These are phyloP conservation scores for Solanum sitiens DNA, from an alignment of 257 asterid genomes.

Conservation along the genomic window DNA sequence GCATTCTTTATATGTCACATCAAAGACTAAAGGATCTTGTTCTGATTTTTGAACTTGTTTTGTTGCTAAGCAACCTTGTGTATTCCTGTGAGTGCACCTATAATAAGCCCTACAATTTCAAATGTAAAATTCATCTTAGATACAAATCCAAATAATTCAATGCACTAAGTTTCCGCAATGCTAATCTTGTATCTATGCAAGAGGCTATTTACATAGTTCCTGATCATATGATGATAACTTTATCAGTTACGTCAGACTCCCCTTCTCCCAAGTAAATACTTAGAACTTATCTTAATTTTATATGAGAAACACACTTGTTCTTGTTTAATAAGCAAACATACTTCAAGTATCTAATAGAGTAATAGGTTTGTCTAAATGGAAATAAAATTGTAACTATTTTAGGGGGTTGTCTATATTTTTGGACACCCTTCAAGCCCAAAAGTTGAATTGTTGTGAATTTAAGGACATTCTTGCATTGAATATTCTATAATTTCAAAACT, in stretches of 20 bases:
- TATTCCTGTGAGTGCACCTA: too few species aligned
- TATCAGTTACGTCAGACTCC: background rate
- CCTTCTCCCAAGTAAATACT: background rate
- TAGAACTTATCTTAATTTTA: background rate
- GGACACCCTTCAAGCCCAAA: background rate
- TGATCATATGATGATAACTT: background rate
- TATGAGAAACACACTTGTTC: too few species aligned
- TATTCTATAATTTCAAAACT: background rate
- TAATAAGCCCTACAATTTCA: slow-evolving; percentile 32
- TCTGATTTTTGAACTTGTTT: slow-evolving; percentile 63
- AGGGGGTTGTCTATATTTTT: background rate
- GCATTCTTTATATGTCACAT: slow-evolving; percentile 35
- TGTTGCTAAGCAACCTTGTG: slow-evolving; percentile 68
- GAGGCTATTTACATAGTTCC: too few species aligned
- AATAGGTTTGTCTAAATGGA: too few species aligned
- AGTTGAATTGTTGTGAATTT: background rate
- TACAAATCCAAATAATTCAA: background rate
- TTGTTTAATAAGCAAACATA: too few species aligned
- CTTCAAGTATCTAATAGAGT: too few species aligned
- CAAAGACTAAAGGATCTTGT: slow-evolving; percentile 31
- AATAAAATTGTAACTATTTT: too few species aligned
- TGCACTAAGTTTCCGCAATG: background rate
- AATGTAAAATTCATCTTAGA: background rate
- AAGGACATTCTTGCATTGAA: background rate
- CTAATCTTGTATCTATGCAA: too few species aligned